Conservation (phyloP, 495 filamentous ascomycete genomes). For the Penicillium ochrochloron region DNA sequence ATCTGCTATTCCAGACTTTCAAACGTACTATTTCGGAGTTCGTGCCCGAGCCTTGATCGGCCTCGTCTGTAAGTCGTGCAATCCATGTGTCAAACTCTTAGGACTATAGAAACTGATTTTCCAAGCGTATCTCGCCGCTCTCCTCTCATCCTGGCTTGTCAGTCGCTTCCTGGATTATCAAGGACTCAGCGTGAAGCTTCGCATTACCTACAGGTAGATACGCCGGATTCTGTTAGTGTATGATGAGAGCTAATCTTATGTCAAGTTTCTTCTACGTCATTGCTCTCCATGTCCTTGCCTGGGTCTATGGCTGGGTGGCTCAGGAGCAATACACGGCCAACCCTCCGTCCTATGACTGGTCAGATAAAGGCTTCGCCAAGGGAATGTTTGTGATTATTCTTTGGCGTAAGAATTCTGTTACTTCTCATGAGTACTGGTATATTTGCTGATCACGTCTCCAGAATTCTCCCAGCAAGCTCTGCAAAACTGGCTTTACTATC, state of each 20-base stretch:
- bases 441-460: background rate
- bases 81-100: background rate
- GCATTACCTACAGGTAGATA: slow-evolving; percentile 42
- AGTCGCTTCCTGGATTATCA: slow-evolving; percentile 50
- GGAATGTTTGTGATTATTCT: slow-evolving; percentile 52
- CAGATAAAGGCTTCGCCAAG: slow-evolving; percentile 47
- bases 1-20: slow-evolving; percentile 31
- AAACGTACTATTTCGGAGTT: slow-evolving; percentile 46
- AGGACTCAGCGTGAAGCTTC: slow-evolving; percentile 39
- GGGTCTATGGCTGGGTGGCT: slow-evolving; percentile 55
- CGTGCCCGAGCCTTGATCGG: slow-evolving; percentile 44
- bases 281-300: slow-evolving; percentile 46
- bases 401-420: slow-evolving; percentile 36
- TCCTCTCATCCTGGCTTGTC: slow-evolving; percentile 44
- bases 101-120: background rate
- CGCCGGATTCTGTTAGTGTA: too few relatives aligned
- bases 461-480: slow-evolving; percentile 50
- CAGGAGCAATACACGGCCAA: slow-evolving; percentile 51
- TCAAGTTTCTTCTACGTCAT: slow-evolving; percentile 48
- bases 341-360: slow-evolving; percentile 49
- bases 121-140: slow-evolving; percentile 37
- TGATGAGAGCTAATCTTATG: background rate
- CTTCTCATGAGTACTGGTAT: background rate
- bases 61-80: slow-evolving; percentile 36
- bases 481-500: slow-evolving; percentile 62